A percentile compares a stretch with the other conserved stretches of the same genome.
Conservation (phyloP, 1,284 basidiomycete genomes). For the Rhodotorula sp. region DNA sequence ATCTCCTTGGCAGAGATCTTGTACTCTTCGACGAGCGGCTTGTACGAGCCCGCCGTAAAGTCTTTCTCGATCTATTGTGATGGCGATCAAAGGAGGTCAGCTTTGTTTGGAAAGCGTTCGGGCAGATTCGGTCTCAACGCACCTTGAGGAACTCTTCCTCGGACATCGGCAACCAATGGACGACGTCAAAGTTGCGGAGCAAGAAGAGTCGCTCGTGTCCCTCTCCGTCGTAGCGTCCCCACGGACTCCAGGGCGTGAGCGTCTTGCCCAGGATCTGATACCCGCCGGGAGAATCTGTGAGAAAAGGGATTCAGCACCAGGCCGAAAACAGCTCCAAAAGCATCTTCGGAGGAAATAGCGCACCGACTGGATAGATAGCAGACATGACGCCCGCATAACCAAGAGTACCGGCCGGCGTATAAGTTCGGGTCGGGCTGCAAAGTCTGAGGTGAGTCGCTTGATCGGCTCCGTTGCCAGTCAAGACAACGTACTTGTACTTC, state of each 20-base stretch:
- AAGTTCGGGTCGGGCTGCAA: constrained; percentile 47
- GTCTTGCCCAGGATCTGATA: constrained; percentile 61
- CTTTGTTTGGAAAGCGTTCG: no score
- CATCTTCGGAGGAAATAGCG: background rate
- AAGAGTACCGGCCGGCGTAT: constrained; percentile 49
- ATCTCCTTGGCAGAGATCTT: constrained; percentile 20
- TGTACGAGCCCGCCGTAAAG: constrained; percentile 64
- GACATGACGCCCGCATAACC: constrained; percentile 52
- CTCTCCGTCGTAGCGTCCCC: constrained; percentile 14
- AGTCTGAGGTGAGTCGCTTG: background rate
- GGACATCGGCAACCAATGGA: constrained; percentile 49
- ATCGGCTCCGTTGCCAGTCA: background rate
- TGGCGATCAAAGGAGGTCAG: no score
- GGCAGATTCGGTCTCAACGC: background rate
- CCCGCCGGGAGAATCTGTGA: constrained; percentile 60
- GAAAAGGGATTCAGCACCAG: background rate
- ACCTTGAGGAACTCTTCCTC: constrained; percentile 42
- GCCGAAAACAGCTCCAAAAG: background rate
- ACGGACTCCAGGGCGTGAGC: constrained; percentile 56
- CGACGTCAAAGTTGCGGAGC: constrained; percentile 65
- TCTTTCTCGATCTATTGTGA: constrained; percentile 55
- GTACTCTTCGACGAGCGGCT: constrained; percentile 55
- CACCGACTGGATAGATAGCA: constrained; percentile 60
- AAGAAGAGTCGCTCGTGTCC: constrained; percentile 46
- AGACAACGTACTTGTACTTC: constrained; percentile 49